A percentile compares a stretch with the other conserved stretches of the same genome.
These are phyloP conservation scores for Thielaviopsis musarum DNA, from an alignment of 2,329 filamentous ascomycete species.

Conservation along the genomic window DNA sequence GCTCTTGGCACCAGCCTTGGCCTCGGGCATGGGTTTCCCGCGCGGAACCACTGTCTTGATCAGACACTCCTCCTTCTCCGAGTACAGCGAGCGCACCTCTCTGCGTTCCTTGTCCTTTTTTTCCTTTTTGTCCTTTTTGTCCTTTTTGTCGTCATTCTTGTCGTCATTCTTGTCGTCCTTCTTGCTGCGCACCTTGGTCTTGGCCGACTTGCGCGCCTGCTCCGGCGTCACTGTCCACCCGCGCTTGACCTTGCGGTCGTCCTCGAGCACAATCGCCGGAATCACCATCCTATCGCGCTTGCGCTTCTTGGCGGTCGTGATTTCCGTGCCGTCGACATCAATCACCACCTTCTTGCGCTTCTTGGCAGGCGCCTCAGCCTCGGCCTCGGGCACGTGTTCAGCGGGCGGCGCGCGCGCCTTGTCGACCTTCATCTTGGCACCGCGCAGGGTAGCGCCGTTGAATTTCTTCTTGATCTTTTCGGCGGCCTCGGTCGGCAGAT, in stretches of 20 bases:
- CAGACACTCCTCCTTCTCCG: conserved; percentile 62
- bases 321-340: conserved; percentile 18
- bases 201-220: conserved; percentile 29
- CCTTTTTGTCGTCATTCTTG: conserved; percentile 20
- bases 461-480: conserved; percentile 86
- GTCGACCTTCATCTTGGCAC: conserved; percentile 70
- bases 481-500: conserved; percentile 64
- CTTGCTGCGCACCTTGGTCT: conserved; percentile 23
- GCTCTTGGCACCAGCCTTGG: conserved; percentile 28
- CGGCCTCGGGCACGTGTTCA: conserved; percentile 22
- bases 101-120: conserved; percentile 37
- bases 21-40: conserved; percentile 24
- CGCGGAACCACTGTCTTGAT: conserved; percentile 62
- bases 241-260: conserved; percentile 65
- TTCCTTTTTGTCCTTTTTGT: conserved; percentile 27
- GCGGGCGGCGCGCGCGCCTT: conserved; percentile 44
- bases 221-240: conserved; percentile 65
- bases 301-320: conserved; percentile 26
- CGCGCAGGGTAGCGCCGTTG: conserved; percentile 71
- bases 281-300: conserved; percentile 35
- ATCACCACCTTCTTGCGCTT: conserved; percentile 25
- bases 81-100: conserved; percentile 58
- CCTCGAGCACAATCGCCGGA: conserved; percentile 53
- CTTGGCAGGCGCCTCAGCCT: conserved; percentile 19
- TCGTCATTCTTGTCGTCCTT: conserved; percentile 29